A percentile compares a stretch with the other conserved stretches of the same genome.
Evolutionary conservation across 805 yeast genomes (phyloP).

Genomic region (Pichia membranifaciens): DNA sequence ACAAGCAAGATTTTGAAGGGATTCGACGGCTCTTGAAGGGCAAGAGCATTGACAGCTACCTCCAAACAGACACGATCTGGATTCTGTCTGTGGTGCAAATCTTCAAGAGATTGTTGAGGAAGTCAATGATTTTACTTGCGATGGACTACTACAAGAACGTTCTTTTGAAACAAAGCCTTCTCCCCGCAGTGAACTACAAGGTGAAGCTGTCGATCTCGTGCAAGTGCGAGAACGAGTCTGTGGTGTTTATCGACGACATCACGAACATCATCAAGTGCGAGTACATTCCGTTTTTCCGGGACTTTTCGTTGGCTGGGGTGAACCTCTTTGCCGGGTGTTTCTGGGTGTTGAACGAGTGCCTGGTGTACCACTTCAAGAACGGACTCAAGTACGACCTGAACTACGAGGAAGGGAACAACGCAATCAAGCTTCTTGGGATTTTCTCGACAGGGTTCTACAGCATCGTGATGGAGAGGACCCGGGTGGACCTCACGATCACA

Average conservation of each 20-base stretch:
- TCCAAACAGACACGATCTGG: not conserved
- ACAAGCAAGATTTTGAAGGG: not conserved
- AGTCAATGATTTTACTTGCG: slow-evolving; percentile 9
- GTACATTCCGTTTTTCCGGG: slow-evolving; percentile 6
- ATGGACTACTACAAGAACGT: slow-evolving; percentile 11
- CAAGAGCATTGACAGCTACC: slow-evolving; percentile 2
- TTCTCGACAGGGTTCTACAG: slow-evolving; percentile 14
- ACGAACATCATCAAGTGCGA: slow-evolving; percentile 8
- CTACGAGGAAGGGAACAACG: slow-evolving; percentile 2
- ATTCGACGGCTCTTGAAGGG: not conserved
- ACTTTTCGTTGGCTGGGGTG: not conserved
- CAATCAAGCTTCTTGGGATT: slow-evolving; percentile 11
- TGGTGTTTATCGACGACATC: slow-evolving; percentile 2
- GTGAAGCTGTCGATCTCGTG: slow-evolving; percentile 8
- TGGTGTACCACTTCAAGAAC: slow-evolving; percentile 13
- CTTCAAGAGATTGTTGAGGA: slow-evolving; percentile 8
- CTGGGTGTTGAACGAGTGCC: slow-evolving; percentile 9
- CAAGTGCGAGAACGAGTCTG: slow-evolving; percentile 9
- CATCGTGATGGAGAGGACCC: slow-evolving; percentile 7
- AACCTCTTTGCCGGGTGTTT: slow-evolving; percentile 5
- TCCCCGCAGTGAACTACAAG: not conserved
- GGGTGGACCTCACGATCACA: not conserved
- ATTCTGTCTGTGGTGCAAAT: not conserved
- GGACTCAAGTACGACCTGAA: slow-evolving; percentile 7
- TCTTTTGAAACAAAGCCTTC: slow-evolving; percentile 9